These are phyloP conservation scores for Saturnispora gosingensis DNA, from an alignment of 805 yeast genomes.

Conservation along the genomic window DNA sequence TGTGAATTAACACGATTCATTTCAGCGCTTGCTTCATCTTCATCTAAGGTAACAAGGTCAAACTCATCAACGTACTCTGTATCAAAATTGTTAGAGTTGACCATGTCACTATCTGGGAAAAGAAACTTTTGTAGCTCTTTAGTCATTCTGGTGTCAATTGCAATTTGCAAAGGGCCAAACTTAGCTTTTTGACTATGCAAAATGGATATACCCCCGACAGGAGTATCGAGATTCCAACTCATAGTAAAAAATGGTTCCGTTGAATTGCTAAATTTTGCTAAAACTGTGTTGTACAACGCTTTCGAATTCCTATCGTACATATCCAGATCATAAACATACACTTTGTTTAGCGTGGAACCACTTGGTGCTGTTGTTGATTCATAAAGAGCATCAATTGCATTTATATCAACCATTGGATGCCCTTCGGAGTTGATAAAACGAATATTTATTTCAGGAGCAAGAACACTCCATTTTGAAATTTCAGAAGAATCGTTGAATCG, in stretches of 20 bases:
- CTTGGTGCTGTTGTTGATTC: slow-evolving; percentile 53
- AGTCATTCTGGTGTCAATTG: slow-evolving; percentile 48
- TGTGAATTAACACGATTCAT: not conserved
- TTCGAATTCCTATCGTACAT: slow-evolving; percentile 56
- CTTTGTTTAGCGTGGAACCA: slow-evolving; percentile 58
- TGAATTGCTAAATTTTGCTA: slow-evolving; percentile 30
- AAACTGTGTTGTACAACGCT: slow-evolving; percentile 60
- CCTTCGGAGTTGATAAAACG: slow-evolving; percentile 57
- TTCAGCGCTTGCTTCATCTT: slow-evolving; percentile 4
- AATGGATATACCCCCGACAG: slow-evolving; percentile 58
- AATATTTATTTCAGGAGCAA: slow-evolving; percentile 62
- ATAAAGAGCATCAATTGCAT: slow-evolving; percentile 53
- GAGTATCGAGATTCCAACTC: slow-evolving; percentile 46
- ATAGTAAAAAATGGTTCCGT: slow-evolving; percentile 30
- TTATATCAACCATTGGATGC: slow-evolving; percentile 64
- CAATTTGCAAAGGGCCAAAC: slow-evolving; percentile 46
- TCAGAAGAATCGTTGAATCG: slow-evolving; percentile 28
- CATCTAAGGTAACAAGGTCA: not conserved
- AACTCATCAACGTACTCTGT: slow-evolving; percentile 4
- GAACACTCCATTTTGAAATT: slow-evolving; percentile 45
- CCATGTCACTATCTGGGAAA: slow-evolving; percentile 17
- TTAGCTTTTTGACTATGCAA: slow-evolving; percentile 40
- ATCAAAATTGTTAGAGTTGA: slow-evolving; percentile 1
- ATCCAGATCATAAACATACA: slow-evolving; percentile 57
- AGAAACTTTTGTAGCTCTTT: slow-evolving; percentile 33